Conservation (phyloP, 257 asterid genomes). For the Plantago elongata region DNA sequence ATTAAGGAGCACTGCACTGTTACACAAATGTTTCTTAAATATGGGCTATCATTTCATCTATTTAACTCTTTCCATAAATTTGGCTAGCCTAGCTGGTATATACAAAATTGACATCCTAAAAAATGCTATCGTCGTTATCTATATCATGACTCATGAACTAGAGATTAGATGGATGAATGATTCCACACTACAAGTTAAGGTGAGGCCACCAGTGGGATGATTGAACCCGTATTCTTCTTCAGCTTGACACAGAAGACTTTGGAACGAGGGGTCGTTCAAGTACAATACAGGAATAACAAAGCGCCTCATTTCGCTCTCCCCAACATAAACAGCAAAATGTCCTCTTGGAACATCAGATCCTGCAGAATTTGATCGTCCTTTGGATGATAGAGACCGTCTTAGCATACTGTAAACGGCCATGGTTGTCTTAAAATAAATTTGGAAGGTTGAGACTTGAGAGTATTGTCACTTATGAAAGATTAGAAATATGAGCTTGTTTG, state of each 20-base stretch:
- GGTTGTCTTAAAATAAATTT: not conserved
- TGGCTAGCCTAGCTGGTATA: no score
- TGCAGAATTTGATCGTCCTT: not conserved
- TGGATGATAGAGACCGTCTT: slow-evolving; percentile 1
- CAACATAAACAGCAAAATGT: slow-evolving; percentile 17
- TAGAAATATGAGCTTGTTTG: no score
- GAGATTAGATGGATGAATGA: slow-evolving; percentile 4
- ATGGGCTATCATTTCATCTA: no score
- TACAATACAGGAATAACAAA: slow-evolving; percentile 15
- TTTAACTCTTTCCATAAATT: no score
- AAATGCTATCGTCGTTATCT: no score
- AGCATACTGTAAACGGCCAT: slow-evolving; percentile 9
- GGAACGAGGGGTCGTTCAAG: slow-evolving; percentile 21
- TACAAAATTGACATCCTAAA: no score
- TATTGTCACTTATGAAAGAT: no score
- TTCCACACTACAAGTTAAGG: slow-evolving; percentile 19
- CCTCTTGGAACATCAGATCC: slow-evolving; percentile 17
- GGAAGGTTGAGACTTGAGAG: no score
- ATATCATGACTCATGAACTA: slow-evolving; percentile 3
- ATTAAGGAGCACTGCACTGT: no score
- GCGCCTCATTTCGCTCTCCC: slow-evolving; percentile 12
- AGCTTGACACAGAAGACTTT: slow-evolving; percentile 8
- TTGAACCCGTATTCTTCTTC: slow-evolving; percentile 15
- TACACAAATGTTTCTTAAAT: no score
- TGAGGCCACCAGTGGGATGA: slow-evolving; percentile 23